Base-by-base conservation (phyloP, 2,329 filamentous ascomycete genomes). In the Penicillium glabrum region DNA sequence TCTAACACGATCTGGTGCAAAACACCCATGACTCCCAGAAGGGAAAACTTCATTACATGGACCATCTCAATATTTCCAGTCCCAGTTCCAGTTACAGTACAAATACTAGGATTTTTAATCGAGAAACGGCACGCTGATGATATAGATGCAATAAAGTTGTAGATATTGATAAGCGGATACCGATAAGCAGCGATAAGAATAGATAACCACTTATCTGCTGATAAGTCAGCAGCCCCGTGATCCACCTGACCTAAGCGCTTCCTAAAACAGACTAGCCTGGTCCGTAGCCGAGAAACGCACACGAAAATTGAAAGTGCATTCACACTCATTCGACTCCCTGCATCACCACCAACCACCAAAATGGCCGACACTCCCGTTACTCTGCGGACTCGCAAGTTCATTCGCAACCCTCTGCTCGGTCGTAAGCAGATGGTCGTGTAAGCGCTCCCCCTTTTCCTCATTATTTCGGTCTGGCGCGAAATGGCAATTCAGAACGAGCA, bases 371-470 rank as follows among this genome's bases (percentile, higher is more conserved):
- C 76, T 72, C 76, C 88, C 77, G 88, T 92, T 79, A 92, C 89
- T 75, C 83, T 93, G 83, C 88, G 95, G 85, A 99, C 95, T 83
- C 93, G 95, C 90, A 98, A 98, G 87, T 99, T 99, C 90, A 96
- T 98, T 84, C 91, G 93, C 86, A 99, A 99, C 89, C 91, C 95
- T 81, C 91, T 99, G 78, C 89, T 99, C 79, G 91, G 89, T 80
- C 90, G 93, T 81, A 96, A 96, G 88, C 93, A 98, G 89, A 96
- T 98, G 91, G 93, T 97, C 83, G 90, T 97, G 93, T 97, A 91
- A 87, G 90, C 89, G 64, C 60, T 59, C 64, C 60, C 56, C 19
- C 60, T 55, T 27, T 37, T 11, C 19, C 41, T 54, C 31, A 48
- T 57, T 37, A 44, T 51, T 55, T 62, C 61, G 58, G 11, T 37